These are phyloP conservation scores for Mycosphaerella sp. DNA, from an alignment of 2,329 filamentous ascomycete species.

Conservation along the genomic window DNA sequence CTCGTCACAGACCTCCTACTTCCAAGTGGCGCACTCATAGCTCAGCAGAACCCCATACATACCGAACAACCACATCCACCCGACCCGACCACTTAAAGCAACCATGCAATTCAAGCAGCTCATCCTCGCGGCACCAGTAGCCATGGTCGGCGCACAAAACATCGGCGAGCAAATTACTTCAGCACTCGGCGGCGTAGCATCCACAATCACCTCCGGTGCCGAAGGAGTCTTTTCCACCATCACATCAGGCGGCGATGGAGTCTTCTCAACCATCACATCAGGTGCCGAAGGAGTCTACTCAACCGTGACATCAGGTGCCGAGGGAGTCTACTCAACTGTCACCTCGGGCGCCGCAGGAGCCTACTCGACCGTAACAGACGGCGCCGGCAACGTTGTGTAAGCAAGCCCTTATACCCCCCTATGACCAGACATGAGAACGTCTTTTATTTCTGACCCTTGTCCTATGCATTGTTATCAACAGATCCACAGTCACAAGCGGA, in stretches of 20 bases:
- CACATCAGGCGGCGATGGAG: conserved; percentile 11
- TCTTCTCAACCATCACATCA: conserved; percentile 18
- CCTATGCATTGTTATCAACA: no score
- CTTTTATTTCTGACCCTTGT: no score
- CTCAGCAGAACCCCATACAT: no score
- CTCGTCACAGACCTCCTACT: no score
- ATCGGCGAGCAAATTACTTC: conserved; percentile 13
- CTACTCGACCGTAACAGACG: conserved; percentile 8
- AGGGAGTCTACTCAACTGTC: no score
- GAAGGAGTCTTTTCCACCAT: no score
- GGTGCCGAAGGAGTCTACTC: conserved; percentile 15
- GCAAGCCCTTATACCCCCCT: no score
- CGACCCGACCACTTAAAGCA: neutral
- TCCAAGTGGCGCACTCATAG: no score
- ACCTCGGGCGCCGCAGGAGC: neutral
- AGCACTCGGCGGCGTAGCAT: conserved; percentile 12
- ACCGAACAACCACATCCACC: neutral
- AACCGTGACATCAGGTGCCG: conserved; percentile 20
- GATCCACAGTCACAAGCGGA: no score
- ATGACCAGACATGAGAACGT: no score
- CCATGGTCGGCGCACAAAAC: conserved; percentile 20
- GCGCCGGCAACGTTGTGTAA: conserved; percentile 8
- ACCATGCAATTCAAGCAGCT: conserved; percentile 23
- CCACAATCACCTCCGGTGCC: conserved; percentile 8
- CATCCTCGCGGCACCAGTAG: conserved; percentile 20